Evolutionary conservation across 1,284 basidiomycete genomes (phyloP).

Genomic region (Ustanciosporium gigantosporum): DNA sequence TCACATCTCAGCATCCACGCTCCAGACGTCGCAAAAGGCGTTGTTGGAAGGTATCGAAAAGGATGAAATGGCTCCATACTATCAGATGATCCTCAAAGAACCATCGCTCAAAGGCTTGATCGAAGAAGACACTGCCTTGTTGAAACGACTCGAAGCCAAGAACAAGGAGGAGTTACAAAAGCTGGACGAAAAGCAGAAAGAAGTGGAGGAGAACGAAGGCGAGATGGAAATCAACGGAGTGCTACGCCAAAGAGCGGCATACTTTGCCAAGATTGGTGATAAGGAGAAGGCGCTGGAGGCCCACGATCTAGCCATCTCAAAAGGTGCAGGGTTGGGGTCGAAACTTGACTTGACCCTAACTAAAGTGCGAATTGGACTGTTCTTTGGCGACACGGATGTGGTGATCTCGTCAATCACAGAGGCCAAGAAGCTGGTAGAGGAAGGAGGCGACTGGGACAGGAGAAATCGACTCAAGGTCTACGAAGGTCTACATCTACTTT

Average conservation of each 20-base stretch:
- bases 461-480: constrained; percentile 96
- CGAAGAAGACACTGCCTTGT: constrained; percentile 67
- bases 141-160: constrained; percentile 73
- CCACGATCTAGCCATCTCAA: constrained; percentile 81
- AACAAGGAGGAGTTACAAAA: constrained; percentile 77
- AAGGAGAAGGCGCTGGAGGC: constrained; percentile 72
- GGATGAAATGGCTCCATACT: constrained; percentile 66
- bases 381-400: constrained; percentile 80
- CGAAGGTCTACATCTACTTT: constrained; percentile 80
- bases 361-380: constrained; percentile 86
- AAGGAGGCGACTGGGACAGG: constrained; percentile 97
- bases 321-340: constrained; percentile 89
- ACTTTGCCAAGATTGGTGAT: constrained; percentile 87
- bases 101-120: constrained; percentile 57
- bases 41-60: constrained; percentile 78
- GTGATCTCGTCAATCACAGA: constrained; percentile 75
- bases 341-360: constrained; percentile 90
- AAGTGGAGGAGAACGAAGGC: constrained; percentile 87
- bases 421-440: constrained; percentile 85
- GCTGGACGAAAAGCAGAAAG: constrained; percentile 77
- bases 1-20: constrained; percentile 6
- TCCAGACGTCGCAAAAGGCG: constrained; percentile 68
- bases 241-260: constrained; percentile 80
- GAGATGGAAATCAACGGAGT: constrained; percentile 91
- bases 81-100: constrained; percentile 47